Conservation (phyloP, 1,139 yeast genomes). For the Hyphopichia burtonii region DNA sequence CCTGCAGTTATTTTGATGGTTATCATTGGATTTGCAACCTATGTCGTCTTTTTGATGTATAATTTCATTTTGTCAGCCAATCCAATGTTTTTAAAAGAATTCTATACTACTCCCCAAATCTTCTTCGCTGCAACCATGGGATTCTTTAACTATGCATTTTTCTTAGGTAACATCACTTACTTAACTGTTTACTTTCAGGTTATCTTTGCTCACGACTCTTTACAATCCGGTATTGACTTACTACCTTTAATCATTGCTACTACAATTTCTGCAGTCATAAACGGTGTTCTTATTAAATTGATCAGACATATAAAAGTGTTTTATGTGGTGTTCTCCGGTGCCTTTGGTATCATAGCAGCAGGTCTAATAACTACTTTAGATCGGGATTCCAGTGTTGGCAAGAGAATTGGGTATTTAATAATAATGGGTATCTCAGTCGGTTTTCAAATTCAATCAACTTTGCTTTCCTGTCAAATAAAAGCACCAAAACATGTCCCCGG, state of each 20-base stretch:
- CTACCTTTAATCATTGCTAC: conserved; percentile 18
- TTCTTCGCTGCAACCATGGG: conserved; percentile 12
- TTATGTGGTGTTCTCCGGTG: conserved; percentile 13
- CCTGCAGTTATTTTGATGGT: conserved; percentile 16
- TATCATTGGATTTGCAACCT: conserved; percentile 13
- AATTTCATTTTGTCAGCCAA: conserved; percentile 14
- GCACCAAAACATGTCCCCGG: conserved; percentile 21
- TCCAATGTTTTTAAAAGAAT: conserved; percentile 13
- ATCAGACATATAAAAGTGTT: conserved; percentile 16
- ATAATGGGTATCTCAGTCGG: conserved; percentile 20
- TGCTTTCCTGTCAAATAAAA: conserved; percentile 19
- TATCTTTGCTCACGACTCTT: conserved; percentile 15
- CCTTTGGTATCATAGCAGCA: conserved; percentile 16
- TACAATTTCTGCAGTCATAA: conserved; percentile 14
- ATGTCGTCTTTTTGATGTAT: conserved; percentile 12
- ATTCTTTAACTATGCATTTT: conserved; percentile 16
- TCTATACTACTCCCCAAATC: conserved; percentile 14
- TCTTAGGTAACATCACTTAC: conserved; percentile 16
- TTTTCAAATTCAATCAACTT: conserved; percentile 17
- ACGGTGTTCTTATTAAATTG: conserved; percentile 15
- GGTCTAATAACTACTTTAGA: conserved; percentile 15
- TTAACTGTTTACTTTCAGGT: conserved; percentile 23
- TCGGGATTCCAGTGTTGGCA: conserved; percentile 10
- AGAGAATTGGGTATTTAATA: conserved; percentile 17
- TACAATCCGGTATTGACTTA: conserved; percentile 19